Percentiles rank a stretch among this genome's conserved stretches.
Evolutionary conservation across 1,139 yeast genomes (phyloP).

Genomic region (Kazachstania sp.): DNA sequence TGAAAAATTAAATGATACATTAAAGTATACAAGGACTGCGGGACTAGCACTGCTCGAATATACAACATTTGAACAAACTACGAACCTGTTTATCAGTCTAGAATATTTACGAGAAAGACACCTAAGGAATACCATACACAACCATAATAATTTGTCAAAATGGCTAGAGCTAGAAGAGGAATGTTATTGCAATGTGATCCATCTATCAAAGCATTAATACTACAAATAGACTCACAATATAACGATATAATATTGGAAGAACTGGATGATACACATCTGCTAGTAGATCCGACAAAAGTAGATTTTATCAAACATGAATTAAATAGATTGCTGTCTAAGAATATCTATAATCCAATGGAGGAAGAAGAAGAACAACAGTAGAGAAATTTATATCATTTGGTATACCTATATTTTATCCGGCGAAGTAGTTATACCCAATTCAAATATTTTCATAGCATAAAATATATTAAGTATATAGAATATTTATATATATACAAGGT

Average conservation of each 20-base stretch:
- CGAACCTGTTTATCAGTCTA: too few species aligned
- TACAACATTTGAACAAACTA: too few species aligned
- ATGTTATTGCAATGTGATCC: constrained; percentile 60
- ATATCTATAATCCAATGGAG: constrained; percentile 76
- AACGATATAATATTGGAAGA: constrained; percentile 73
- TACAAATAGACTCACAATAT: constrained; percentile 62
- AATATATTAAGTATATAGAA: not conserved
- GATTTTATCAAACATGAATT: constrained; percentile 69
- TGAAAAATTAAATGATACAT: too few species aligned
- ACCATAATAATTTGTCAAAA: constrained; percentile 3
- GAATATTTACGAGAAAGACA: too few species aligned
- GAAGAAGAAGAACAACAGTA: constrained; percentile 41
- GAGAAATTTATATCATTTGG: not conserved
- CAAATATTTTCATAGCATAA: not conserved
- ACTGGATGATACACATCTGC: constrained; percentile 80
- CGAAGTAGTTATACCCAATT: too few species aligned
- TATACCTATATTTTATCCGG: not conserved
- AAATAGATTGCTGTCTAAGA: constrained; percentile 65
- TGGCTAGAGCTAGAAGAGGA: constrained; percentile 34
- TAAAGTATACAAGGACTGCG: too few species aligned
- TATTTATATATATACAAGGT: not conserved
- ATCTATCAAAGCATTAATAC: constrained; percentile 75
- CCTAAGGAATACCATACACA: not conserved
- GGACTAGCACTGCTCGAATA: too few species aligned
- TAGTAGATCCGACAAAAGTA: constrained; percentile 70